Evolutionary conservation across 1,139 yeast genomes (phyloP), one percentile per base, ranked within the genome.

Genomic region (Debaryomyces nepalensis): DNA sequence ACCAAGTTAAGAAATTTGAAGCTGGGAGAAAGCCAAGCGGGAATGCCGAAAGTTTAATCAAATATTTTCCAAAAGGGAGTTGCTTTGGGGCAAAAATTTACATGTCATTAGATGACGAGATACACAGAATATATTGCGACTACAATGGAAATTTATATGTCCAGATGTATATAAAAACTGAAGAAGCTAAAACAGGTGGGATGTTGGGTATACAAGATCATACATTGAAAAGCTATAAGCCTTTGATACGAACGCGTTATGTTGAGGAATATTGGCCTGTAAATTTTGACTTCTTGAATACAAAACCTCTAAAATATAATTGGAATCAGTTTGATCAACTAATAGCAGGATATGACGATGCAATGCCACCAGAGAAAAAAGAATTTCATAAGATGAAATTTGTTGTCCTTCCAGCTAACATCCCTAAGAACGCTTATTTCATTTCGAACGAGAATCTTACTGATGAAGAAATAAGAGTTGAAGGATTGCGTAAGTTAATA

Each of bases 241-340:
- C 87, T 2, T 70, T 80, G 50, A 82, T 91, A 5, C 78, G 91
- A 58, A 88, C 98, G 0, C 70, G 95, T 45, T 88, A 87, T 58
- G 91, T 89, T 24, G 81, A 77, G 34, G 75, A 70, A 11, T 90
- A 84, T 55, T 66, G 79, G n/a, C 72, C 77, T 2, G 76, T 88
- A 0, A 70, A 69, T 44, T 75, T 84, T 6, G 82, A 82, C 50
- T 79, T 82, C 3, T 67, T 79, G 14, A 77, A 77, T 41, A 72
- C 70, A 4, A 70, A 71, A 34, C 76, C 87, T 1, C 66, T 79
- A 33, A 70, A 73, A 12, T 79, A 82, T 48, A 90, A 91, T 49
- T 95, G 99, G 99, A 91, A 91, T 54, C 86, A 84, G 49, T 74
- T 90, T 48, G 99, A 95, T 64, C 97, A 90, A 58, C 76, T 81